phyloP scores from a whole-genome alignment of 1,139 yeast genomes.

The Hemisphaericaspora xylanilytica region DNA sequence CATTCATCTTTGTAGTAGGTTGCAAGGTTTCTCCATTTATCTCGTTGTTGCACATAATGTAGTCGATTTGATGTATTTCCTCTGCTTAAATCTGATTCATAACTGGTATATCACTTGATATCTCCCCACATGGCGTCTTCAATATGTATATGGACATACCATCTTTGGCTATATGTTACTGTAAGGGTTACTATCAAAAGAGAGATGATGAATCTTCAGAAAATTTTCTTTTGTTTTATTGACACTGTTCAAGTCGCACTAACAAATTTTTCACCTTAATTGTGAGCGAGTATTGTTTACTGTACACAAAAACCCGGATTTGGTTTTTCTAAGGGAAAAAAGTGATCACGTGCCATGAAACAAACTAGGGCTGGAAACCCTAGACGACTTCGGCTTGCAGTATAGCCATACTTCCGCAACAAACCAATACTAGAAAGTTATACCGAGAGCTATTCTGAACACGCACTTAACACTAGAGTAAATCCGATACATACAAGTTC shows the following conservation, averaged over 20 bases:
- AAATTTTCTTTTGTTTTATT: slow-evolving; percentile 7
- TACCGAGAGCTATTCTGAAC: too few relatives aligned
- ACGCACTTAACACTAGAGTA: too few relatives aligned
- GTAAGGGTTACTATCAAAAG: slow-evolving; percentile 2
- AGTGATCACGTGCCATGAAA: not conserved
- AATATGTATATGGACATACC: slow-evolving; percentile 7
- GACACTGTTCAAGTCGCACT: slow-evolving; percentile 1
- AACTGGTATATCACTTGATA: not conserved
- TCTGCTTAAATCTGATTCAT: not conserved
- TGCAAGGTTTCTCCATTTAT: too few relatives aligned
- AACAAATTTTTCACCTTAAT: slow-evolving; percentile 1
- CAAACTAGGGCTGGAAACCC: too few relatives aligned
- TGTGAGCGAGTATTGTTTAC: too few relatives aligned
- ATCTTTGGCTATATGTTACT: slow-evolving; percentile 8
- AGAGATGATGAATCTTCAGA: slow-evolving; percentile 3
- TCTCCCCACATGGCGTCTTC: not conserved
- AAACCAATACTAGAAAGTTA: too few relatives aligned
- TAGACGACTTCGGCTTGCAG: too few relatives aligned
- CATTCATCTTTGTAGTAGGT: too few relatives aligned
- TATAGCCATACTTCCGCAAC: too few relatives aligned
- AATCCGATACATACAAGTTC: not conserved
- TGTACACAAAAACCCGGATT: not conserved
- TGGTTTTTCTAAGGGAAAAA: not conserved
- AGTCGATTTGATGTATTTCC: not conserved
- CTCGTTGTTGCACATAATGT: not conserved